Conservation (phyloP, 169 alveolate species). For the Cryptosporidium meleagridis region DNA sequence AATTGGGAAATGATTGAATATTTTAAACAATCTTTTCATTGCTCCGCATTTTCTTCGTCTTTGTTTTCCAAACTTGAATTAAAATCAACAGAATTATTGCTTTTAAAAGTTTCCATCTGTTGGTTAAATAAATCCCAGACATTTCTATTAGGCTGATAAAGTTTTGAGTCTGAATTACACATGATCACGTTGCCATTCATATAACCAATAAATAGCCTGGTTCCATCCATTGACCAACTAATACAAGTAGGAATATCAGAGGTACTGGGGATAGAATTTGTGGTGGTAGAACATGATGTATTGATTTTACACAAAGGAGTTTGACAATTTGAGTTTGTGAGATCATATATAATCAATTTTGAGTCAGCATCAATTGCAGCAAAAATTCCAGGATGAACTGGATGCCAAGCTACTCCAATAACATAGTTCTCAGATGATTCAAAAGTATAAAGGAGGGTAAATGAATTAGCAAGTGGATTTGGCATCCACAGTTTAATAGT, state of each 20-base stretch:
- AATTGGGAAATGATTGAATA: not conserved
- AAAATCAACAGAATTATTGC: slow-evolving; percentile 4
- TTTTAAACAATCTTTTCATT: not conserved
- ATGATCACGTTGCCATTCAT: slow-evolving; percentile 50
- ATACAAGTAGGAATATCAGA: slow-evolving; percentile 62
- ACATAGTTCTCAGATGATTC: slow-evolving; percentile 70
- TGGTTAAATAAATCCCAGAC: slow-evolving; percentile 64
- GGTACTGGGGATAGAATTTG: slow-evolving; percentile 21
- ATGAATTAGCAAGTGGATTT: slow-evolving; percentile 25
- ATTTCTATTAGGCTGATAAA: slow-evolving; percentile 62
- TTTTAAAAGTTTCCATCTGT: slow-evolving; percentile 42
- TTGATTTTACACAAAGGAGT: slow-evolving; percentile 62
- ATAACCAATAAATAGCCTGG: slow-evolving; percentile 61
- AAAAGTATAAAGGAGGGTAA: slow-evolving; percentile 52
- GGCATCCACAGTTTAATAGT: slow-evolving; percentile 67
- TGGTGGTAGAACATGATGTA: slow-evolving; percentile 28
- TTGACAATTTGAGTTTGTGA: slow-evolving; percentile 45
- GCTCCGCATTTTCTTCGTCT: slow-evolving; percentile 4
- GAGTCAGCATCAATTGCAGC: slow-evolving; percentile 74
- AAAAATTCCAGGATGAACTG: slow-evolving; percentile 68
- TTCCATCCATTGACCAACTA: slow-evolving; percentile 66
- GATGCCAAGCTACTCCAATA: slow-evolving; percentile 73
- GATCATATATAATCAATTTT: slow-evolving; percentile 41
- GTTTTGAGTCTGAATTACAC: slow-evolving; percentile 61
- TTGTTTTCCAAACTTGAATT: slow-evolving; percentile 4